Evolutionary conservation across 1,284 basidiomycete species (phyloP), one percentile per base, ranked within the genome.

Genomic region (Moesziomyces sp.): DNA sequence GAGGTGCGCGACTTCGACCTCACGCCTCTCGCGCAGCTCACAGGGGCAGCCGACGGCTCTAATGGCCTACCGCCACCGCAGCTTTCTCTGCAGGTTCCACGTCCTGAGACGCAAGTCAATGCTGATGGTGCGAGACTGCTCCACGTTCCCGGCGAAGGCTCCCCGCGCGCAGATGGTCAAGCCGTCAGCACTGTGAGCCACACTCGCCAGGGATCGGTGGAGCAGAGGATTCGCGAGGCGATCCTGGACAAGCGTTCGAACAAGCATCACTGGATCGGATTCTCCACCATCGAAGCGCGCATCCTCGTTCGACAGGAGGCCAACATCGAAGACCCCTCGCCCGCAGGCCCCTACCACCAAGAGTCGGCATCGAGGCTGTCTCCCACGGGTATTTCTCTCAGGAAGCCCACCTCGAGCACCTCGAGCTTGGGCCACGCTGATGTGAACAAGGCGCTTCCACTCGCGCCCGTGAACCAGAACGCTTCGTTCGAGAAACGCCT

Each of bases 1-100:
- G 54, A 75, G 46, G 77, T 79, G 13, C 69, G 74, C 30, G 77
- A 79, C 51, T 57, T 79, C 53, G 73, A 79, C 23, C 56, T 79
- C 46, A 59, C 58, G 47, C 68, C 76, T 3, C 46, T 76, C 5
- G n/a, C 58, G 23, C 70, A 76, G 28, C 43, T 73, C 16, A 21
- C 59, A 13, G 52, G 38, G 8, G 43, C 60, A 11, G 40, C 52
- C n/a, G 49, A 59, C 3, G 40, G 16, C 4, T 4, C 28, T 5
- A 52, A 49, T 13, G 49, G 16, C 19, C 23, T 16, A 9, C 10
- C 38, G n/a, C 24, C 49, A 4, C 43, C 56, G 13, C 64, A 64
- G 14, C 30, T 64, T 47, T 63, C 70, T 16, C 57, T 67, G 18
- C 59, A 59, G 28, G 28, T 46, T n/a, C 42, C 5, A 34, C 10